phyloP scores from a whole-genome alignment of 2,329 filamentous ascomycete species.

The Xylaria sp. region DNA sequence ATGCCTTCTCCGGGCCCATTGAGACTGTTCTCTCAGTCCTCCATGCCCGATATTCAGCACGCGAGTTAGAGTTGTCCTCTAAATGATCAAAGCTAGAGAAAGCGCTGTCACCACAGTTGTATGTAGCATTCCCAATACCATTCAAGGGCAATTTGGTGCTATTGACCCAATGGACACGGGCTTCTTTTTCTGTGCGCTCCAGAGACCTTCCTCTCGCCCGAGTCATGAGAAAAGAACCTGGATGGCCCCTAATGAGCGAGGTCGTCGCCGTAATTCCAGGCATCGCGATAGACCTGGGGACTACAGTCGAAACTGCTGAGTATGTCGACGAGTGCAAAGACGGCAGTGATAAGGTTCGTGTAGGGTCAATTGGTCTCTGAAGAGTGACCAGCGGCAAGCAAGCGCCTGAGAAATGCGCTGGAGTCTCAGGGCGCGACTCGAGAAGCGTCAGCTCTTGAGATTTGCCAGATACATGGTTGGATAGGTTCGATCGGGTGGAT shows the following conservation, averaged over 20 bases:
- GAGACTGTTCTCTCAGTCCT: constrained; percentile 56
- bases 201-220: constrained; percentile 53
- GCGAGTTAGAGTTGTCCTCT: constrained; percentile 41
- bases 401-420: constrained; percentile 50
- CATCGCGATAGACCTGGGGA: constrained; percentile 43
- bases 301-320: constrained; percentile 35
- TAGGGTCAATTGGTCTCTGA: constrained; percentile 48
- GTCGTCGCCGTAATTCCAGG: constrained; percentile 50
- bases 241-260: constrained; percentile 50
- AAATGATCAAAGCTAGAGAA: constrained; percentile 37
- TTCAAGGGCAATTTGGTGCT: constrained; percentile 40
- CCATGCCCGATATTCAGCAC: constrained; percentile 51
- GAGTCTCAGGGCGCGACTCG: constrained; percentile 51
- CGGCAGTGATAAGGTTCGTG: constrained; percentile 46
- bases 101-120: constrained; percentile 40
- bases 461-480: constrained; percentile 39
- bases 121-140: constrained; percentile 51
- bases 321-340: constrained; percentile 26
- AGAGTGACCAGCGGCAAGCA: constrained; percentile 52
- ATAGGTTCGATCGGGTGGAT: constrained; percentile 36
- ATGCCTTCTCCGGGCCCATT: constrained; percentile 66
- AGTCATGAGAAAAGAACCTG: constrained; percentile 48
- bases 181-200: constrained; percentile 57
- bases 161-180: constrained; percentile 48
- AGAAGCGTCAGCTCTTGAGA: constrained; percentile 35